Percentiles rank a stretch among this genome's conserved stretches.
These are phyloP conservation scores for Aspergillus sp. DNA, from an alignment of 2,329 filamentous ascomycete species.

Conservation along the genomic window DNA sequence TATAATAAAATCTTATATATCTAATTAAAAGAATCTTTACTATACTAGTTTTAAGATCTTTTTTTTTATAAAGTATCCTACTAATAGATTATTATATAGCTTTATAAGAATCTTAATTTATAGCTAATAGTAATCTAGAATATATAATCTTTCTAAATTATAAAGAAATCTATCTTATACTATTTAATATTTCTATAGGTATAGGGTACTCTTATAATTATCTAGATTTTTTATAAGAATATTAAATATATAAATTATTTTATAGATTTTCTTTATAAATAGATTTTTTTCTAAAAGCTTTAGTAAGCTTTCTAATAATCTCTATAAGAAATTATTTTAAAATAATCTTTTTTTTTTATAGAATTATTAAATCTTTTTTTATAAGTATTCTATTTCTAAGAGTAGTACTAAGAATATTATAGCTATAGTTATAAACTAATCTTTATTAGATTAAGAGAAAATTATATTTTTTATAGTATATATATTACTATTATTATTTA, in stretches of 20 bases:
- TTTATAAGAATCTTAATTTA: not conserved
- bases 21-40: not conserved
- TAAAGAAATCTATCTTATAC: not conserved
- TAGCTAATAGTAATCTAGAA: not conserved
- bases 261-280: not conserved
- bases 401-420: too few species aligned
- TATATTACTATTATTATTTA: too few species aligned
- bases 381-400: not conserved
- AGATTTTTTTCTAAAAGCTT: not conserved
- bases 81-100: not conserved
- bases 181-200: not conserved
- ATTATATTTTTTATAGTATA: too few species aligned
- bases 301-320: not conserved
- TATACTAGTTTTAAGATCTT: not conserved
- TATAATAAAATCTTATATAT: not conserved
- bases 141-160: not conserved
- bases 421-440: too few species aligned
- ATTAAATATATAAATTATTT: not conserved
- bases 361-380: not conserved
- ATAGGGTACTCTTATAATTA: not conserved
- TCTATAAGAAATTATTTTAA: not conserved
- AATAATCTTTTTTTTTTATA: not conserved
- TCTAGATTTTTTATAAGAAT: not conserved
- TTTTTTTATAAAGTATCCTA: not conserved
- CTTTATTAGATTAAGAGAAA: too few species aligned